A percentile compares a stretch with the other conserved stretches of the same genome.
Conservation (phyloP, 116 monocot genomes). For the Papilionanthe hybrid region DNA sequence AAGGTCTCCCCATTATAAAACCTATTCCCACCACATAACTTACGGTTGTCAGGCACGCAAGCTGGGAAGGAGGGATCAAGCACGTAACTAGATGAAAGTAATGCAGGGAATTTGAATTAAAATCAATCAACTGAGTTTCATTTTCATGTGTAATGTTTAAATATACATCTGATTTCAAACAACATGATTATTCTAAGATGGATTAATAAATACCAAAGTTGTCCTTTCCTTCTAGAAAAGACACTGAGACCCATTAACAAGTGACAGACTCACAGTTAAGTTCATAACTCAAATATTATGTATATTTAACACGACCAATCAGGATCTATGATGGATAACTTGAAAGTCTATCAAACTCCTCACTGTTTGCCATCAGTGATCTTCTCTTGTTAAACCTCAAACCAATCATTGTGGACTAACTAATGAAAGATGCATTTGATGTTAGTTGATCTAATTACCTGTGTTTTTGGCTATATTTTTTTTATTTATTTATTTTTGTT, state of each 20-base stretch:
- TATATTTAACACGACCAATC: neutral
- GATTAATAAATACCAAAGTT: neutral
- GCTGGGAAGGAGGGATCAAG: neutral
- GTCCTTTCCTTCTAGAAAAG: neutral
- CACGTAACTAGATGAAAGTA: neutral
- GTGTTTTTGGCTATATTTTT: neutral
- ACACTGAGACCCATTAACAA: neutral
- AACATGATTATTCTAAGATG: too few species aligned
- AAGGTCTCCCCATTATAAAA: neutral
- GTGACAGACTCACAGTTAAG: neutral
- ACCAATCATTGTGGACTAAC: neutral
- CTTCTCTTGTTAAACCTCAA: neutral
- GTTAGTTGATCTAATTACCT: neutral
- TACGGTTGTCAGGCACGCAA: neutral
- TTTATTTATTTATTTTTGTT: neutral
- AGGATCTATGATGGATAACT: neutral
- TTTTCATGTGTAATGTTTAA: neutral
- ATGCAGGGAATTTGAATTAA: too few species aligned
- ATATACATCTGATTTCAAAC: too few species aligned
- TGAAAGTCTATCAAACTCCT: neutral
- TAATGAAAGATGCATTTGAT: neutral
- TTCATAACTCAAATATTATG: neutral
- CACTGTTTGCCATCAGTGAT: neutral
- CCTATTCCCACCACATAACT: neutral
- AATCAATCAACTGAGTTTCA: neutral